Base-by-base conservation (phyloP, 73 alveolate species). In the Urostyla sp. region DNA sequence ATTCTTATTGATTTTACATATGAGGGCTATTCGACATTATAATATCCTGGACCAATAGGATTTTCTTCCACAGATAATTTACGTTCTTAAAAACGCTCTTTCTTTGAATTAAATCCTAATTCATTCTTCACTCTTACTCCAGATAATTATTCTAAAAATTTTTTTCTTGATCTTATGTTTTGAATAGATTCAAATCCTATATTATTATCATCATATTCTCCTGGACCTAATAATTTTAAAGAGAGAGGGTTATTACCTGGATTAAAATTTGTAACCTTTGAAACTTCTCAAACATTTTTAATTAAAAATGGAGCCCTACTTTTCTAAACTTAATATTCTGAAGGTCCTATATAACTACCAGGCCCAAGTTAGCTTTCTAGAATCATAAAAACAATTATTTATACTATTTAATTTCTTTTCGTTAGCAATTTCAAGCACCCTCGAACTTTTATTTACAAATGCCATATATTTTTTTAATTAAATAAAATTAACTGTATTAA, bases 281-380 rank as follows among this genome's bases (percentile, higher is more conserved):
- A 4, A 10, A 63, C 60, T 63, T 63, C 79, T 10, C 79, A 18
- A 5, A 40, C 16, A 24, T 63, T 37, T 1, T 37, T 18, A 23
- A 45, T 63, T 31, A 43, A 40, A 63, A 63, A 63, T 36, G 79
- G 79, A 1, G 60, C 79, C n/a, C n/a, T n/a, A n/a, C n/a, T n/a
- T n/a, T n/a, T n/a, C n/a, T n/a, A n/a, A n/a, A n/a, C n/a, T n/a
- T n/a, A n/a, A n/a, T n/a, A n/a, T n/a, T n/a, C n/a, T n/a, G n/a
- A n/a, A n/a, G n/a, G n/a, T n/a, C n/a, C n/a, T n/a, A n/a, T n/a
- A n/a, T n/a, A n/a, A n/a, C n/a, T n/a, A n/a, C n/a, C n/a, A n/a
- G n/a, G n/a, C n/a, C n/a, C n/a, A n/a, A n/a, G n/a, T n/a, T n/a
- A n/a, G n/a, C n/a, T n/a, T n/a, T n/a, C n/a, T n/a, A n/a, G n/a